Percentiles rank a stretch among this genome's conserved stretches.
These are phyloP conservation scores for Pseudoperonospora humuli DNA, from an alignment of 352 stramenopile genomes.

Conservation along the genomic window DNA sequence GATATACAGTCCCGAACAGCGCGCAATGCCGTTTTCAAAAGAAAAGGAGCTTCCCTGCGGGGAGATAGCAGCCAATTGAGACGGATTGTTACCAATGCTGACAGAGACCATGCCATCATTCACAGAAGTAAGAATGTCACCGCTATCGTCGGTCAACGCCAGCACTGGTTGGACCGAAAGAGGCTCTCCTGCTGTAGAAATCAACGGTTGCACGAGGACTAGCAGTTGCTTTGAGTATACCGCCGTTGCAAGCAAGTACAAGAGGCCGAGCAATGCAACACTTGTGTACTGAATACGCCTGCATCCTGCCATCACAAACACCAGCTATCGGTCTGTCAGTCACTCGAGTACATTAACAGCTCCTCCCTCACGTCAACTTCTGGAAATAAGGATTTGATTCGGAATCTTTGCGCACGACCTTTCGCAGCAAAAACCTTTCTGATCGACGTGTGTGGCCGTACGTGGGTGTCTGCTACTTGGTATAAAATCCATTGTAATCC, in stretches of 20 bases:
- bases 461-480: slow-evolving; percentile 24
- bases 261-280: slow-evolving; percentile 1
- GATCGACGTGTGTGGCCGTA: background rate
- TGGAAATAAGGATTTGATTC: slow-evolving; percentile 22
- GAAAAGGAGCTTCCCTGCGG: slow-evolving; percentile 40
- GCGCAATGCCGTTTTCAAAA: slow-evolving; percentile 71
- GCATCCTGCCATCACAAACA: slow-evolving; percentile 23
- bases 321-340: slow-evolving; percentile 7
- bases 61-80: slow-evolving; percentile 41
- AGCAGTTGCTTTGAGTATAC: slow-evolving; percentile 31
- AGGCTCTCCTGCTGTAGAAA: slow-evolving; percentile 50
- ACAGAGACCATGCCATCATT: slow-evolving; percentile 49
- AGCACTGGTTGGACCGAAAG: slow-evolving; percentile 57
- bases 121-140: slow-evolving; percentile 62
- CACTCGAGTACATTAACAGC: slow-evolving; percentile 13
- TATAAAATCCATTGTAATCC: slow-evolving; percentile 70
- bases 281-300: background rate
- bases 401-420: slow-evolving; percentile 22
- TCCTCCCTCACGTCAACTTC: slow-evolving; percentile 1
- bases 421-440: slow-evolving; percentile 6
- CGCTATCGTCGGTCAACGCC: slow-evolving; percentile 64
- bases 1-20: slow-evolving; percentile 64
- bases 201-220: slow-evolving; percentile 61
- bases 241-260: slow-evolving; percentile 3
- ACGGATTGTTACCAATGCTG: slow-evolving; percentile 44